Percentiles rank a stretch among this genome's conserved stretches.
These are phyloP conservation scores for Tetrahymena borealis DNA, from an alignment of 73 alveolate species.

Conservation along the genomic window DNA sequence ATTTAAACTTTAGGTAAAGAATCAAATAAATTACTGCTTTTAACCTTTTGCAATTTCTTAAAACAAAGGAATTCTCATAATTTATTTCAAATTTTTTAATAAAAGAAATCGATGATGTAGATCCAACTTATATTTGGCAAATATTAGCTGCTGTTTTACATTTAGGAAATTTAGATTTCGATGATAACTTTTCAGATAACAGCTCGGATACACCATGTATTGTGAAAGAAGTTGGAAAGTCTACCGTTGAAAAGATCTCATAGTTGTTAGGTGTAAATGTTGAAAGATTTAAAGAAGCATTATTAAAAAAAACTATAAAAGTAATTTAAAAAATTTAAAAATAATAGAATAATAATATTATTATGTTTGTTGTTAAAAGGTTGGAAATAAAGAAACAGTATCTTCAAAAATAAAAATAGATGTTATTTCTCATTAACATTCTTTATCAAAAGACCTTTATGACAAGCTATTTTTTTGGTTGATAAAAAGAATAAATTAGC, in stretches of 20 bases:
- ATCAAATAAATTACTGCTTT: neutral
- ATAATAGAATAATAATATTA: too few species aligned
- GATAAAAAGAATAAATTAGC: constrained; percentile 50
- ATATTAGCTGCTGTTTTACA: constrained; percentile 57
- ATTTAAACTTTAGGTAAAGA: constrained; percentile 11
- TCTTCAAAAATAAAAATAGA: constrained; percentile 44
- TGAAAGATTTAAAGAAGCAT: constrained; percentile 36
- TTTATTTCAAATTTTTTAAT: constrained; percentile 65
- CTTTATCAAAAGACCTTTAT: constrained; percentile 86
- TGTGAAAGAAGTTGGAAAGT: constrained; percentile 46
- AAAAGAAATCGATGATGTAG: constrained; percentile 59
- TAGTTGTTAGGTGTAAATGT: constrained; percentile 55
- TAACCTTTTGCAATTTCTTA: neutral
- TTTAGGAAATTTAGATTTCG: constrained; percentile 81
- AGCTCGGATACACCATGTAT: constrained; percentile 60
- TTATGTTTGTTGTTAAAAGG: neutral
- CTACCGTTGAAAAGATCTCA: constrained; percentile 52
- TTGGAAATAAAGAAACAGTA: constrained; percentile 45
- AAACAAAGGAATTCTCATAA: constrained; percentile 54
- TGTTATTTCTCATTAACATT: constrained; percentile 62
- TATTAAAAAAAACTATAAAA: constrained; percentile 4
- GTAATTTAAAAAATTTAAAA: neutral
- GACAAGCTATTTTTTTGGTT: constrained; percentile 84
- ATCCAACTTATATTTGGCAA: constrained; percentile 50
- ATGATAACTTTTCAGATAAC: constrained; percentile 57